A percentile compares a stretch with the other conserved stretches of the same genome.
Conservation (phyloP, 352 stramenopile genomes). For the Phytophthora aleatoria region DNA sequence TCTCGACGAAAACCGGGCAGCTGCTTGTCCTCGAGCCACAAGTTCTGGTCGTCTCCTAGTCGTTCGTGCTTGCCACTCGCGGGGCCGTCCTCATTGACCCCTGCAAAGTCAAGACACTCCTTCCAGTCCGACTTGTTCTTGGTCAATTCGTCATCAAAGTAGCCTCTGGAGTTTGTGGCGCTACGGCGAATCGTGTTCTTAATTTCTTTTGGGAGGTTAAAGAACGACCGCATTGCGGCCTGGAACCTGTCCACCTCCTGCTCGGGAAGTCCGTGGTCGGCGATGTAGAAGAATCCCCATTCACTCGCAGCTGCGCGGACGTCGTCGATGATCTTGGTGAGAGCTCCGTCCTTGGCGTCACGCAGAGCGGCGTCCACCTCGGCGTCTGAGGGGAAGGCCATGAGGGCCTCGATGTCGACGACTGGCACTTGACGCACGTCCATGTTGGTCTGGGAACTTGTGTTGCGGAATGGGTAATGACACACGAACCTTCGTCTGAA, state of each 20-base stretch:
- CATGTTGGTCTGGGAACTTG: slow-evolving; percentile 20
- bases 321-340: slow-evolving; percentile 51
- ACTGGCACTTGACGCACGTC: slow-evolving; percentile 48
- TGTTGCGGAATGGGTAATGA: slow-evolving; percentile 7
- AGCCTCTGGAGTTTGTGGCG: slow-evolving; percentile 88
- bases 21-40: slow-evolving; percentile 56
- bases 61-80: slow-evolving; percentile 60
- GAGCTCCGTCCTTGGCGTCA: slow-evolving; percentile 6
- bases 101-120: slow-evolving; percentile 75
- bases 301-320: slow-evolving; percentile 45
- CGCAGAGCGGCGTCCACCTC: slow-evolving; percentile 39
- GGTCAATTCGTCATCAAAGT: slow-evolving; percentile 94
- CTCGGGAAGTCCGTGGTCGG: slow-evolving; percentile 72
- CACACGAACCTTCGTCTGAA: neutral
- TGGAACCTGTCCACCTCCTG: slow-evolving; percentile 79
- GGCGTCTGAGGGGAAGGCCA: slow-evolving; percentile 39
- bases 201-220: slow-evolving; percentile 66
- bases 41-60: slow-evolving; percentile 89
- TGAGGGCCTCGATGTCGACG: slow-evolving; percentile 60
- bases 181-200: slow-evolving; percentile 71
- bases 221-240: slow-evolving; percentile 79
- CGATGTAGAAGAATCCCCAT: slow-evolving; percentile 95
- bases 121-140: slow-evolving; percentile 95
- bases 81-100: slow-evolving; percentile 39
- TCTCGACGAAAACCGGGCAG: slow-evolving; percentile 59